Evolutionary conservation across 1,284 basidiomycete species (phyloP).

Genomic region (Sporisorium graminicola): DNA sequence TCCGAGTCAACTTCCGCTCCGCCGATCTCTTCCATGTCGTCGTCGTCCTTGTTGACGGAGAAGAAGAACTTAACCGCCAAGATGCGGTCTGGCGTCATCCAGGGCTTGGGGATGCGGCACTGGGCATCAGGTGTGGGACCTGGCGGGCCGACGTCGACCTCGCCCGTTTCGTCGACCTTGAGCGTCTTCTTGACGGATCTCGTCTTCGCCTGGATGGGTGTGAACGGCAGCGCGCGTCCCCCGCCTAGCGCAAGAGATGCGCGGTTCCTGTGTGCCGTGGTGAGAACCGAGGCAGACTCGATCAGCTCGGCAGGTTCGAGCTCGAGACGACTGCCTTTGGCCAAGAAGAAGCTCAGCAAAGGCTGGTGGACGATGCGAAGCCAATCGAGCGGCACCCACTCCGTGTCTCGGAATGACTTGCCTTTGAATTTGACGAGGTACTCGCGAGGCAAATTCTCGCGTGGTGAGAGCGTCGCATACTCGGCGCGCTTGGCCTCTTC

Average conservation of each 20-base stretch:
- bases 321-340: conserved; percentile 50
- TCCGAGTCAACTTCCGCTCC: conserved; percentile 40
- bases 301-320: conserved; percentile 49
- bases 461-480: conserved; percentile 28
- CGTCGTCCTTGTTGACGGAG: conserved; percentile 28
- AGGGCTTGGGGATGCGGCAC: conserved; percentile 47
- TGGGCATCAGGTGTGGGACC: conserved; percentile 53
- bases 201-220: conserved; percentile 14
- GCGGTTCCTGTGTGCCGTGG: conserved; percentile 20
- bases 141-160: conserved; percentile 50
- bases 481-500: conserved; percentile 26
- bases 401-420: conserved; percentile 49
- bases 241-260: conserved; percentile 34
- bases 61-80: conserved; percentile 47
- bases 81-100: conserved; percentile 57
- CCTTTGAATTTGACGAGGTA: conserved; percentile 61
- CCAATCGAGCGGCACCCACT: conserved; percentile 60
- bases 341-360: conserved; percentile 31
- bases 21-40: conserved; percentile 33
- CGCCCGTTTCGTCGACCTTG: conserved; percentile 43
- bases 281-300: conserved; percentile 26
- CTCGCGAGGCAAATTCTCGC: conserved; percentile 51
- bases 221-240: conserved; percentile 15
- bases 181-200: conserved; percentile 40
- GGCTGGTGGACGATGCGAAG: conserved; percentile 32